phyloP scores from a whole-genome alignment of 1,284 basidiomycete species.

The Ganoderma lucidum region DNA sequence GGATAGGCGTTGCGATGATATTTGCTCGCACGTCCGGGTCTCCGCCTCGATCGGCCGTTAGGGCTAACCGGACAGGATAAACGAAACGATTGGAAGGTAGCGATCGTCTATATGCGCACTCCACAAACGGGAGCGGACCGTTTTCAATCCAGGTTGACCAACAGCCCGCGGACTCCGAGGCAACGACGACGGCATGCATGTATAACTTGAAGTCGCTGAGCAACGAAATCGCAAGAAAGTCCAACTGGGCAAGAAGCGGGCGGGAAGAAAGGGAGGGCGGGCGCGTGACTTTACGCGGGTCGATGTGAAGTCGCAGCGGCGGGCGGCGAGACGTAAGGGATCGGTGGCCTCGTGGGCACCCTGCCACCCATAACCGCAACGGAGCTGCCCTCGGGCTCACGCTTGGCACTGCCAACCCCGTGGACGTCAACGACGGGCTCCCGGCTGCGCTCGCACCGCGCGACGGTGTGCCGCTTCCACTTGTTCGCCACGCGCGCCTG shows the following conservation, averaged over 20 bases:
- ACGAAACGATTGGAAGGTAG: neutral
- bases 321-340: neutral
- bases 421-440: neutral
- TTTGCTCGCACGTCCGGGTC: neutral
- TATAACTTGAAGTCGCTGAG: neutral
- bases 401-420: neutral
- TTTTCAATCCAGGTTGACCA: neutral
- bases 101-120: neutral
- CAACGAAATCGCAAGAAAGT: neutral
- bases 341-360: neutral
- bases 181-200: neutral
- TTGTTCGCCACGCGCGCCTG: neutral
- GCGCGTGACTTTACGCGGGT: neutral
- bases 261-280: neutral
- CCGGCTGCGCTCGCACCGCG: conserved; percentile 1
- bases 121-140: neutral
- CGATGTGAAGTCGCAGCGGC: neutral
- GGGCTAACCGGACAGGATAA: neutral
- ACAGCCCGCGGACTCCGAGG: neutral
- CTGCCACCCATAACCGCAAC: neutral
- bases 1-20: neutral
- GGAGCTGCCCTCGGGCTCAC: neutral
- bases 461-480: neutral
- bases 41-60: neutral
- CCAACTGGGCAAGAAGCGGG: neutral